Conservation (phyloP, 2,329 filamentous ascomycete genomes). For the Apiospora koreana region DNA sequence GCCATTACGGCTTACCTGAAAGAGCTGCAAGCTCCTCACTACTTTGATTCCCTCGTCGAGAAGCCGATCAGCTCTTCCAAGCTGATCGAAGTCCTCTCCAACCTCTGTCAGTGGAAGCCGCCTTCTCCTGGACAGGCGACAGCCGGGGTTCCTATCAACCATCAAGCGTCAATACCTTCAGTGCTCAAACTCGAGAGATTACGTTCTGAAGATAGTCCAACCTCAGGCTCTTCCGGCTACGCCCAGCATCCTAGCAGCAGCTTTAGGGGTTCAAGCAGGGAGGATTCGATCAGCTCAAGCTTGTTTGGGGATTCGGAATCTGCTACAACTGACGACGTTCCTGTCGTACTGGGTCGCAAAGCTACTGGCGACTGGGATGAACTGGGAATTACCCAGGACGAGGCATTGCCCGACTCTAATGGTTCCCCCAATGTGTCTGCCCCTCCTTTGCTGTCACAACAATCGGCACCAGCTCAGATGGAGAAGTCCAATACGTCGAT, state of each 20-base stretch:
- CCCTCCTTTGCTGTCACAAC: slow-evolving; percentile 57
- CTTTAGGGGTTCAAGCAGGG: slow-evolving; percentile 77
- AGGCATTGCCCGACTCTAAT: slow-evolving; percentile 36
- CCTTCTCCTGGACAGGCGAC: slow-evolving; percentile 53
- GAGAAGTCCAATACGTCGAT: slow-evolving; percentile 48
- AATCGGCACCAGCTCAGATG: slow-evolving; percentile 66
- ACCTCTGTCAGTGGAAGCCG: slow-evolving; percentile 91
- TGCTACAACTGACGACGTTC: slow-evolving; percentile 74
- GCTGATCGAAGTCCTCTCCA: slow-evolving; percentile 81
- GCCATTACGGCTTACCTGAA: slow-evolving; percentile 98
- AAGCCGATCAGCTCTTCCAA: slow-evolving; percentile 95
- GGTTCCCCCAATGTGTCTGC: slow-evolving; percentile 47
- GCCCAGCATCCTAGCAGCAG: slow-evolving; percentile 71
- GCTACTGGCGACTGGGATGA: slow-evolving; percentile 78
- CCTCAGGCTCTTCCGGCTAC: slow-evolving; percentile 73
- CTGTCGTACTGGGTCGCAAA: slow-evolving; percentile 74
- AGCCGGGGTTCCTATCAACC: slow-evolving; percentile 52
- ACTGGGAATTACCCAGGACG: slow-evolving; percentile 74
- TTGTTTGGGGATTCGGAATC: slow-evolving; percentile 86
- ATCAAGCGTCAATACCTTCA: slow-evolving; percentile 62
- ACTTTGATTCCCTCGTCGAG: slow-evolving; percentile 94
- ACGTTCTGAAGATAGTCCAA: slow-evolving; percentile 78
- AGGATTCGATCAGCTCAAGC: slow-evolving; percentile 86
- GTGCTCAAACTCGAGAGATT: slow-evolving; percentile 65
- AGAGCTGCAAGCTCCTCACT: slow-evolving; percentile 89